Evolutionary conservation across 2,329 filamentous ascomycete genomes (phyloP), one percentile per base, ranked within the genome.

Genomic region (Neonectria faginata): DNA sequence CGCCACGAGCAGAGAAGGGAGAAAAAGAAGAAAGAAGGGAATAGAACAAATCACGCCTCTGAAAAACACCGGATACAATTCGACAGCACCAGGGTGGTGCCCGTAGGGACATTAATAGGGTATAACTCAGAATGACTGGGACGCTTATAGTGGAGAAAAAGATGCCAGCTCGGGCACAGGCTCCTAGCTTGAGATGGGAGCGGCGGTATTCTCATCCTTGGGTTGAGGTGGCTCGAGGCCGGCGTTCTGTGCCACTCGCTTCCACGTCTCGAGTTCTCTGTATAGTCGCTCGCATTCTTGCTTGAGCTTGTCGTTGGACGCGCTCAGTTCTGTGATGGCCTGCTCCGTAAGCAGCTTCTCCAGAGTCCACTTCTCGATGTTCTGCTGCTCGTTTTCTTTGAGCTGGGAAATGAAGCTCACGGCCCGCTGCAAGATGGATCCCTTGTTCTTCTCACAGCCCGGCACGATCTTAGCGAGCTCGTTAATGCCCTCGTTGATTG

Each of bases 401-500:
- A 99, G 87, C 76, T 97, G 94, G 11, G 90, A 92, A 77, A 99
- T 98, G 82, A 97, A 98, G 68, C 93, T 90, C 10, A 97, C 95
- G 0, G 96, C 94, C 36, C 95, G 92, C 77, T 97, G 92, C 41
- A 99, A 84, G 69, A 99, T 98, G 2, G 94, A 97, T 0, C 96
- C 96, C 81, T 99, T 99, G 84, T 99, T 98, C 85, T 98, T 99
- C 81, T 99, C 96, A 75, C 95, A 97, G 14, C 94, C 94, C 0
- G 96, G 96, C 0, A 99, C 96, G 70, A 99, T 97, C 82, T 97
- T 98, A 71, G 95, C 93, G 31, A 99, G 88, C 79, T 98, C 96
- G 76, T 97, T 98, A 73, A 99, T 99, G 54, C 96, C 96, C 80
- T 99, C 96, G 71, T 99, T 99, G 78, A 99, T 99, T 0, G 96